Evolutionary conservation across 2,329 filamentous ascomycete genomes (phyloP).

Genomic region (Phaeosphaeriaceae sp.): DNA sequence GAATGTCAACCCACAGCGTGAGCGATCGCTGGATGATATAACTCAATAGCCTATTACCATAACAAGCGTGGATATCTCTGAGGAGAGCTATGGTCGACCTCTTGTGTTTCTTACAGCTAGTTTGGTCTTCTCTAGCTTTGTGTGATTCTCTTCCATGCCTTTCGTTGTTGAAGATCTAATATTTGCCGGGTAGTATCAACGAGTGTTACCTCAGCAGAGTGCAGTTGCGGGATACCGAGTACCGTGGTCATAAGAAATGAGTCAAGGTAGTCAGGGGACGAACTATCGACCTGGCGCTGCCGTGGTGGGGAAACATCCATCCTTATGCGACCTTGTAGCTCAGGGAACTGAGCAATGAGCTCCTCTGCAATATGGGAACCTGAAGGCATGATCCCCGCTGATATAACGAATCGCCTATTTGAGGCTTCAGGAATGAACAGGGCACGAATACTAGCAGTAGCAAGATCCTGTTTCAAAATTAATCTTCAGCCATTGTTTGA

Average conservation of each 20-base stretch:
- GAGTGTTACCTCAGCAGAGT: slow-evolving; percentile 31
- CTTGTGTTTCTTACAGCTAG: no score
- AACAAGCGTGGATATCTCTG: neutral
- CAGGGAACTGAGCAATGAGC: slow-evolving; percentile 31
- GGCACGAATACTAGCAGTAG: slow-evolving; percentile 31
- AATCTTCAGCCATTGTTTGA: slow-evolving; percentile 3
- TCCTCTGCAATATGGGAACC: slow-evolving; percentile 27
- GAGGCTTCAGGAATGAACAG: slow-evolving; percentile 28
- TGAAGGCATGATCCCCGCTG: slow-evolving; percentile 31
- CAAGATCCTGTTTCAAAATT: slow-evolving; percentile 34
- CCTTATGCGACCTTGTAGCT: slow-evolving; percentile 25
- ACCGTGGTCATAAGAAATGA: slow-evolving; percentile 27
- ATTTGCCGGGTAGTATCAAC: slow-evolving; percentile 31
- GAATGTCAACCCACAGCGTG: no score
- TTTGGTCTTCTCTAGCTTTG: slow-evolving; percentile 15
- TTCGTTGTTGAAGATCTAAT: slow-evolving; percentile 30
- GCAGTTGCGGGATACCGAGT: slow-evolving; percentile 29
- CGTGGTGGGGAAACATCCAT: slow-evolving; percentile 19
- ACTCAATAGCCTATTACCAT: no score
- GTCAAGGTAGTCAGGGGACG: slow-evolving; percentile 25
- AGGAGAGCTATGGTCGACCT: neutral
- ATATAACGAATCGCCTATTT: slow-evolving; percentile 33
- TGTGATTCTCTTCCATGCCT: slow-evolving; percentile 31
- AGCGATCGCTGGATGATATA: no score
- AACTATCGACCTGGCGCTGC: slow-evolving; percentile 7